A percentile compares a stretch with the other conserved stretches of the same genome.
Evolutionary conservation across 768 basidiomycete species (phyloP).

Genomic region (Suillus variegatus): DNA sequence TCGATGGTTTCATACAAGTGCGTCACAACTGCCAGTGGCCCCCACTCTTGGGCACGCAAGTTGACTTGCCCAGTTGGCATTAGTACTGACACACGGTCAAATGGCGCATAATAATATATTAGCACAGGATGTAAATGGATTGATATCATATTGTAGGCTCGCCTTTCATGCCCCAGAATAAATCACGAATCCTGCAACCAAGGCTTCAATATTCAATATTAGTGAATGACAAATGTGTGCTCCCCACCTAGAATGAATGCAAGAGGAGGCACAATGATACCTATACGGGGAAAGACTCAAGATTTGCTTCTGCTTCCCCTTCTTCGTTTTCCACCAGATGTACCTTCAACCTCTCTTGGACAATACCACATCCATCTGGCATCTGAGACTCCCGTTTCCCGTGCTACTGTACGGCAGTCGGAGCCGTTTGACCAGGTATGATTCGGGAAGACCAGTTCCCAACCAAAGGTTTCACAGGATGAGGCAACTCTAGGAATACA

Average conservation of each 20-base stretch:
- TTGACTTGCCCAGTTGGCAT: too few relatives aligned
- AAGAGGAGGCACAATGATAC: too few relatives aligned
- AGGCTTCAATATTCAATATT: neutral
- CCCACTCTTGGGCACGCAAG: too few relatives aligned
- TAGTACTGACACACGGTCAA: too few relatives aligned
- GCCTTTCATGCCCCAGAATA: neutral
- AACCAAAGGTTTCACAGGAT: conserved; percentile 44
- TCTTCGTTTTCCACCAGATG: conserved; percentile 52
- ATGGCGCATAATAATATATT: neutral
- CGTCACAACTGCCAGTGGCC: too few relatives aligned
- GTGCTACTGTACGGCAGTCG: conserved; percentile 32
- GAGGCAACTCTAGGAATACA: conserved; percentile 71
- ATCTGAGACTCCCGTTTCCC: conserved; percentile 22
- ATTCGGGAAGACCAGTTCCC: conserved; percentile 37
- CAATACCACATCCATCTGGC: conserved; percentile 9
- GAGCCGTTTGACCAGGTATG: conserved; percentile 13
- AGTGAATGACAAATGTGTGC: too few relatives aligned
- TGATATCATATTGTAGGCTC: neutral
- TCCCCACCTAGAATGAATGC: neutral
- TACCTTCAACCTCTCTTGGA: conserved; percentile 3
- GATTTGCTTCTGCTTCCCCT: conserved; percentile 83
- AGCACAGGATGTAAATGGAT: neutral
- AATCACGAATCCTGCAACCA: neutral
- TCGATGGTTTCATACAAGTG: too few relatives aligned
- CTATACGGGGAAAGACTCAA: conserved; percentile 49